Evolutionary conservation across 495 filamentous ascomycete species (phyloP).

Genomic region (Saxophila tyrrhenica): DNA sequence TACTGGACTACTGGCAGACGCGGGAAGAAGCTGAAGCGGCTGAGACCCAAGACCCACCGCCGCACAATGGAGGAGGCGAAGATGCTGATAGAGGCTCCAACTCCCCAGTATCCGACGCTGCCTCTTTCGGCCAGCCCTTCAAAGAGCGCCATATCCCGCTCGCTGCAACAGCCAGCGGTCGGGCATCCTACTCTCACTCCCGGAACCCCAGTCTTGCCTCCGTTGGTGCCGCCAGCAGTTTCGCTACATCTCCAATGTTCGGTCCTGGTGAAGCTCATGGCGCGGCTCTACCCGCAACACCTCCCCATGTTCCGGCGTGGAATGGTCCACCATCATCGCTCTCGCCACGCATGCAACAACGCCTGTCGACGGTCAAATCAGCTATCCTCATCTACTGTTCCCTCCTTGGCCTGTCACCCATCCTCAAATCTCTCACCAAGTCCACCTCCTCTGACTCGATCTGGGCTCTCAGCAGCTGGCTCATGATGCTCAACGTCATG

Average conservation of each 20-base stretch:
- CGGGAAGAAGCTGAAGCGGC: conserved; percentile 40
- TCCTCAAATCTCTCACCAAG: conserved; percentile 83
- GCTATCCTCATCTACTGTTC: conserved; percentile 87
- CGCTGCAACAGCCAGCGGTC: not conserved
- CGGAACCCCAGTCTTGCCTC: conserved; percentile 13
- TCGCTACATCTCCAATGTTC: not conserved
- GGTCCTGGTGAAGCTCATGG: not conserved
- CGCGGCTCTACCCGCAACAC: not conserved
- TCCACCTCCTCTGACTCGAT: conserved; percentile 87
- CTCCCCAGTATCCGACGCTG: conserved; percentile 2
- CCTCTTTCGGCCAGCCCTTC: conserved; percentile 7
- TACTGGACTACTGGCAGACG: conserved; percentile 83
- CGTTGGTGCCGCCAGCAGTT: not conserved
- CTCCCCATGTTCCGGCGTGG: conserved; percentile 20
- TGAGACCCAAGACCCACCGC: conserved; percentile 21
- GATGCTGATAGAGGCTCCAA: conserved; percentile 2
- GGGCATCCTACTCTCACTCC: conserved; percentile 3
- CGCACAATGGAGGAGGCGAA: conserved; percentile 28
- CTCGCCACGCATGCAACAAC: conserved; percentile 52
- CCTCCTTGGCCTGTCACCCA: conserved; percentile 80
- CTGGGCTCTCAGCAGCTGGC: conserved; percentile 89
- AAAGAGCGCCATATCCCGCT: conserved; percentile 3
- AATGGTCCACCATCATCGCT: conserved; percentile 28
- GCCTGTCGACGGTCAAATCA: conserved; percentile 70
- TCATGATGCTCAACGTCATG: conserved; percentile 89